A percentile compares a stretch with the other conserved stretches of the same genome.
Evolutionary conservation across 768 basidiomycete species (phyloP).

Genomic region (Hirschioporus abietinus): DNA sequence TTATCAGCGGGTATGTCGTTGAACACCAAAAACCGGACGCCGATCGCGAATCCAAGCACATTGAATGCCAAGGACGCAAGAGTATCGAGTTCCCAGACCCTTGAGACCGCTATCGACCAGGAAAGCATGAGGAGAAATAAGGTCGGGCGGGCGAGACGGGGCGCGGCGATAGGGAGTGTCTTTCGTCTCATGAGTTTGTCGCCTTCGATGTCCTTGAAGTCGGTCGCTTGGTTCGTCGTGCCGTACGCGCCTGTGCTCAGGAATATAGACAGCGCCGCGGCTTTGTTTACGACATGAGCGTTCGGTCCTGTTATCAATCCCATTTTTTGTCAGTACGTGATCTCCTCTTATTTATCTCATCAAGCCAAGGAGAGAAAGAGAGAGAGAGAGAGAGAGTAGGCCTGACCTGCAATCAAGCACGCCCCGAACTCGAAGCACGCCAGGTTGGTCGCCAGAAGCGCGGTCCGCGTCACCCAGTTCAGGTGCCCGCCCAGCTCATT

Average conservation of each 20-base stretch:
- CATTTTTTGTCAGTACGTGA: not conserved
- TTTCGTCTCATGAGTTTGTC: constrained; percentile 10
- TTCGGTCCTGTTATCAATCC: not conserved
- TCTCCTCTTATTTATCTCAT: too few relatives aligned
- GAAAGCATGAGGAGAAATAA: constrained; percentile 15
- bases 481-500: constrained; percentile 32
- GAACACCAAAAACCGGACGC: constrained; percentile 16
- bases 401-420: constrained; percentile 32
- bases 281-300: constrained; percentile 8
- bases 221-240: constrained; percentile 10
- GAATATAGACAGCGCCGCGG: constrained; percentile 26
- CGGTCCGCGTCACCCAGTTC: constrained; percentile 35
- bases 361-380: too few relatives aligned
- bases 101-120: constrained; percentile 20
- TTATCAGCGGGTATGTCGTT: constrained; percentile 17
- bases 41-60: constrained; percentile 14
- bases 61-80: constrained; percentile 11
- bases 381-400: too few relatives aligned
- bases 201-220: constrained; percentile 14
- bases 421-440: constrained; percentile 33
- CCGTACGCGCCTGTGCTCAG: constrained; percentile 33
- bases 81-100: constrained; percentile 17
- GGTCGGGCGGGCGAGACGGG: constrained; percentile 4
- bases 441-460: constrained; percentile 34
- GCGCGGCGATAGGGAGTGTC: constrained; percentile 11